Evolutionary conservation across 1,284 basidiomycete species (phyloP).

Genomic region (Cutaneotrichosporon mucoides): DNA sequence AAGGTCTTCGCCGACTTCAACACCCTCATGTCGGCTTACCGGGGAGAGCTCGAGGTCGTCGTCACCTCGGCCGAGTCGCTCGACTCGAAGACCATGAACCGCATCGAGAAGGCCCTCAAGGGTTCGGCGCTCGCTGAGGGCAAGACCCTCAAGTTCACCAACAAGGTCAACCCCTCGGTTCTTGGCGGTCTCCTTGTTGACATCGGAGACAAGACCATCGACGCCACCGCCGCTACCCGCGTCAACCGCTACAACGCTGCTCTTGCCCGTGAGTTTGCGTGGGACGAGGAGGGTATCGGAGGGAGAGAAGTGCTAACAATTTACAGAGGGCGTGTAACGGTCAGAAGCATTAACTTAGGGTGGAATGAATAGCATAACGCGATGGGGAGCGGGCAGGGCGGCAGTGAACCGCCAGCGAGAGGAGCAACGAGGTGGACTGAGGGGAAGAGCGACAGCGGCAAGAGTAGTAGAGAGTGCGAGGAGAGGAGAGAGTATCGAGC

Average conservation of each 20-base stretch:
- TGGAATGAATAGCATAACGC: constrained; percentile 24
- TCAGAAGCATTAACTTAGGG: constrained; percentile 15
- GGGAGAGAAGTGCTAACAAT: constrained; percentile 4
- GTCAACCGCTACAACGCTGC: constrained; percentile 92
- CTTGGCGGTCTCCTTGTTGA: constrained; percentile 90
- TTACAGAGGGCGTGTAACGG: constrained; percentile 35
- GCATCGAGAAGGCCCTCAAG: constrained; percentile 79
- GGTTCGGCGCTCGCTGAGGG: constrained; percentile 77
- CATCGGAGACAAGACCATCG: constrained; percentile 94
- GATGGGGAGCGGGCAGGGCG: not conserved
- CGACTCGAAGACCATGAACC: constrained; percentile 64
- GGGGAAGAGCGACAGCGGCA: not conserved
- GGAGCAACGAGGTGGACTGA: not conserved
- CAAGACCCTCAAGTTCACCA: constrained; percentile 78
- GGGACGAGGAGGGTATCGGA: not conserved
- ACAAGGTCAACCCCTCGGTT: constrained; percentile 87
- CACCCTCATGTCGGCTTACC: constrained; percentile 81
- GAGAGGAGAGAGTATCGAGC: too few species aligned
- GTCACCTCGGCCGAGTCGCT: constrained; percentile 85
- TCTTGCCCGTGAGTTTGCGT: constrained; percentile 60
- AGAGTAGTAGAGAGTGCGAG: too few species aligned
- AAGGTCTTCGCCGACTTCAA: constrained; percentile 91
- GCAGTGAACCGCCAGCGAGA: not conserved
- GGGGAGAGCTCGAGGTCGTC: constrained; percentile 86
- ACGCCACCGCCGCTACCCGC: constrained; percentile 85